Evolutionary conservation across 768 basidiomycete species (phyloP).

Genomic region (Mycena belliarum): DNA sequence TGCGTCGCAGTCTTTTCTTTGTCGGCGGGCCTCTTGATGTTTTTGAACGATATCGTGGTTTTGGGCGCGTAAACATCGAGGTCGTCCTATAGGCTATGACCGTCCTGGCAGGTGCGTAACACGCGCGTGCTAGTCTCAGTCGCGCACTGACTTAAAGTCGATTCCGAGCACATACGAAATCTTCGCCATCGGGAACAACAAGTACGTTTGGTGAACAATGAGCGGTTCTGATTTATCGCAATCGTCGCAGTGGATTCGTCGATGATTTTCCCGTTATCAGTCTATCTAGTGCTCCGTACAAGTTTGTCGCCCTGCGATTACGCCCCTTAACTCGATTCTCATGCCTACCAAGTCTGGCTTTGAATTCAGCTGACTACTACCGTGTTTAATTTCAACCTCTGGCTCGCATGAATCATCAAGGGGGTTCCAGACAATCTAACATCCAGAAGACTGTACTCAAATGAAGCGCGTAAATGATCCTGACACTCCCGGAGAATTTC

Average conservation of each 20-base stretch:
- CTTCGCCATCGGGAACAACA: neutral
- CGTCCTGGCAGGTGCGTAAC: too few relatives aligned
- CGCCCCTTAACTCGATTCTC: neutral
- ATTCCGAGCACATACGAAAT: slow-evolving; percentile 8
- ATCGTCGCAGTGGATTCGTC: neutral
- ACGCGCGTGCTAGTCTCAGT: neutral
- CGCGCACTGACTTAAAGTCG: neutral
- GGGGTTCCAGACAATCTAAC: too few relatives aligned
- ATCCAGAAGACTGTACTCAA: too few relatives aligned
- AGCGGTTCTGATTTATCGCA: neutral
- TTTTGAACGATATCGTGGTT: slow-evolving; percentile 7
- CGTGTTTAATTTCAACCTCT: neutral
- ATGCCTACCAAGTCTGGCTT: neutral
- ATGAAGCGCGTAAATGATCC: too few relatives aligned
- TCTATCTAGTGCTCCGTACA: neutral
- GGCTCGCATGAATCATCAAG: too few relatives aligned
- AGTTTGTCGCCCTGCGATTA: neutral
- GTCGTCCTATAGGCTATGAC: too few relatives aligned
- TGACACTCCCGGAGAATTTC: too few relatives aligned
- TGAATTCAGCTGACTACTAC: neutral
- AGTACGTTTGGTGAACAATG: neutral
- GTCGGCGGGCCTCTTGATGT: neutral
- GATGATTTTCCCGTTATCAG: slow-evolving; percentile 1
- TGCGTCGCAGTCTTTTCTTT: neutral
- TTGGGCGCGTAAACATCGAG: slow-evolving; percentile 3